Base-by-base conservation (phyloP, 2,329 filamentous ascomycete species). In the Dryadomyces quercivorus region DNA sequence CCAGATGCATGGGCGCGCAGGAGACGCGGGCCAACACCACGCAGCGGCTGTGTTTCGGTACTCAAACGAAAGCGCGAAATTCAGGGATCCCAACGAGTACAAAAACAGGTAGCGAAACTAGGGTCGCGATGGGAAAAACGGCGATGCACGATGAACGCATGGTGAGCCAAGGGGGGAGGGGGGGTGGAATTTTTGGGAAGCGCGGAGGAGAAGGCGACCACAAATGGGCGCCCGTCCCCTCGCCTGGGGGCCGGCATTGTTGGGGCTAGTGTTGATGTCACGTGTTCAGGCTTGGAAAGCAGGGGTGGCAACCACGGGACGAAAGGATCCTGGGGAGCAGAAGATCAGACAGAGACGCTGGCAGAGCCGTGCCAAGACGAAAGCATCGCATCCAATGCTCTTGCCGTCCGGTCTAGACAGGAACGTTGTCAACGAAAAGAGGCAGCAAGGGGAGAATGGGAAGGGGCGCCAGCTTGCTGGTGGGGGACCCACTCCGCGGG, bases 21-120 rank as follows among this genome's bases (percentile, higher is more conserved):
- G 18, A 31, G n/a, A 50, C 31, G 3, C n/a, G 5, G 10, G n/a
- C 16, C 18, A 4, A 7, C 10, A n/a, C 7, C n/a, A 15, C 20
- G 36, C 13, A 36, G 2, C 36, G 43, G 15, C 13, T 0, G 20
- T n/a, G 53, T 70, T 64, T 20, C 55, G 60, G 64, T 64, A 65
- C 66, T 70, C 63, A 52, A 61, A 64, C 47, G 69, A 72, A 67
- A 70, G 72, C 67, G 59, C 69, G 58, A 55, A 46, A 51, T 54
- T 50, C 45, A 67, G 67, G 70, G 81, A 81, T 70, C 71, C 73
- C 63, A 83, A 82, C 63, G 76, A 87, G 82, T 79, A 79, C 75
- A 82, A 81, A 74, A 77, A 86, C 69, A 72, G 69, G 64, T 69
- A 67, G 66, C 61, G 70, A 67, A 66, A 62, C 64, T 61, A 63